Evolutionary conservation across 2,329 filamentous ascomycete genomes (phyloP), one percentile per base, ranked within the genome.

Genomic region (Fusarium liriodendri): DNA sequence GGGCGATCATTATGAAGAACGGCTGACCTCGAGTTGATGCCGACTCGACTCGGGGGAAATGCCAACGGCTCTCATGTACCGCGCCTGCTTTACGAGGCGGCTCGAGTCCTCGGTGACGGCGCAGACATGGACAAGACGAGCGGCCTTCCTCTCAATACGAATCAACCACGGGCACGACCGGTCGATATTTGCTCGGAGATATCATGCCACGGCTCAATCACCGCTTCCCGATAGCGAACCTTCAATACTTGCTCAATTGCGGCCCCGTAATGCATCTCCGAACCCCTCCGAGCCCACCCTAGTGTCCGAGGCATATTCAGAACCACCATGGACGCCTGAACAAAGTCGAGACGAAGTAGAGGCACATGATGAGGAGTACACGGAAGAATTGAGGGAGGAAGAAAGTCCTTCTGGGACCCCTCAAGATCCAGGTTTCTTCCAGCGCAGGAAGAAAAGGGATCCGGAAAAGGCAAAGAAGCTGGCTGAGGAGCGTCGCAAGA

Each of bases 1-100:
- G 59, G 52, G 61, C 67, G 65, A 69, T 55, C 71, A 77, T 59
- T 76, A 76, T 78, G 76, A 71, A 62, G 67, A 52, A 67, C 63
- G 18, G 58, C 54, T 71, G 71, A 57, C 57, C 61, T 73, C 59
- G 62, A 73, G 55, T 68, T 70, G 67, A 71, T 52, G 69, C 70
- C 74, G 72, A 77, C 54, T 64, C 76, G 70, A 78, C 54, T 64
- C 62, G 76, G 67, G 69, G 69, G 67, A 73, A 67, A 79, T 80
- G 77, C 69, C 69, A 69, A 67, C 69, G 68, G 78, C 74, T 66
- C 70, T 71, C 45, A 70, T 76, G 59, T 74, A 69, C 65, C 78
- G 78, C 64, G 71, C 74, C 66, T 74, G 69, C 69, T 72, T 70
- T 66, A 57, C 69, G 64, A 78, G 77, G 45, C 45, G 45, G 75